Conservation (phyloP, 2,329 filamentous ascomycete species). For the Pyricularia grisea region DNA sequence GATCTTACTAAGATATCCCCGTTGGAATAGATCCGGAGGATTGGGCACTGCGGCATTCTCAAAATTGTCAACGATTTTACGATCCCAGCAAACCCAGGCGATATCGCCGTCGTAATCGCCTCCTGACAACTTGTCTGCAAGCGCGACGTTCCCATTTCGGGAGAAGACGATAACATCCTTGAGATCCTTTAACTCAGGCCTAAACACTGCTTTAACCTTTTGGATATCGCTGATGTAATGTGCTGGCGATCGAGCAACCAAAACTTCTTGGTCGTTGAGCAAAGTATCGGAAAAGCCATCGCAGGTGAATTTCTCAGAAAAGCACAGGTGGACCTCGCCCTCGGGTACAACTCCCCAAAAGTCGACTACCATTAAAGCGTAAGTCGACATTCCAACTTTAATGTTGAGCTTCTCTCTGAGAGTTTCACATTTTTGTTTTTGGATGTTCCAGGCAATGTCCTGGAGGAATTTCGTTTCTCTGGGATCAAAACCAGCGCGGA, state of each 20-base stretch:
- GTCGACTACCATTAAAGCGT: constrained; percentile 59
- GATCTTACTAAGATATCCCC: constrained; percentile 41
- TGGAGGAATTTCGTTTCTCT: constrained; percentile 36
- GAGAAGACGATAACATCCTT: constrained; percentile 78
- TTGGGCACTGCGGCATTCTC: constrained; percentile 43
- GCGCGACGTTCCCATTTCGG: constrained; percentile 45
- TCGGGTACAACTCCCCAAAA: constrained; percentile 50
- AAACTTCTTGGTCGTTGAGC: constrained; percentile 47
- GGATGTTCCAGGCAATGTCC: constrained; percentile 33
- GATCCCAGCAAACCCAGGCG: constrained; percentile 73
- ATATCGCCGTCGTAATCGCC: constrained; percentile 76
- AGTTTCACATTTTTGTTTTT: constrained; percentile 40
- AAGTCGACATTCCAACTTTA: constrained; percentile 49
- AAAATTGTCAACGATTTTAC: constrained; percentile 56
- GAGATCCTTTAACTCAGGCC: constrained; percentile 52
- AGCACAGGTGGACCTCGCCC: constrained; percentile 58
- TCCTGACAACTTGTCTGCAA: constrained; percentile 64
- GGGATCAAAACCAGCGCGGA: constrained; percentile 52
- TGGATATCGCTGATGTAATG: constrained; percentile 66
- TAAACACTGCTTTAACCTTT: constrained; percentile 49
- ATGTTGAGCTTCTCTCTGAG: constrained; percentile 51
- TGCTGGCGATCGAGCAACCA: constrained; percentile 62
- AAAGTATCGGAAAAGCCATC: constrained; percentile 43
- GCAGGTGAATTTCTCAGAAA: constrained; percentile 55
- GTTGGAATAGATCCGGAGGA: constrained; percentile 31